Percentiles rank a stretch among this genome's conserved stretches.
Conservation (phyloP, 2,329 filamentous ascomycete species). For the Penicillium corylophilum region DNA sequence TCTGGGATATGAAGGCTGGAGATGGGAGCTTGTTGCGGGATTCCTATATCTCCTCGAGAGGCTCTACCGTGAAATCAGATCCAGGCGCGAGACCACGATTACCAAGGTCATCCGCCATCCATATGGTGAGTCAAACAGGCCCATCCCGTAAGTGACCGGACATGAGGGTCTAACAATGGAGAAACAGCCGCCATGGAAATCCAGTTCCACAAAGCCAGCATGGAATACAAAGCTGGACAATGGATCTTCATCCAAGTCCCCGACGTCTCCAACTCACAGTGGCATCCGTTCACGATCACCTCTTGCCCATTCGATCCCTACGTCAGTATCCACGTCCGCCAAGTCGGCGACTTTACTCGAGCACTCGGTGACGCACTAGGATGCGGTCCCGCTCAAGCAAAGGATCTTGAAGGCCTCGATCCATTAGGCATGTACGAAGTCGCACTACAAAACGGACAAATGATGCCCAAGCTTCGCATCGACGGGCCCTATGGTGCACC, state of each 20-base stretch:
- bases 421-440: slow-evolving; percentile 98
- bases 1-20: slow-evolving; percentile 92
- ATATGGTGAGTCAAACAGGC: slow-evolving; percentile 63
- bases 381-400: slow-evolving; percentile 80
- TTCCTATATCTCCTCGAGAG: slow-evolving; percentile 84
- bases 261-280: slow-evolving; percentile 82
- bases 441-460: slow-evolving; percentile 85
- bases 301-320: slow-evolving; percentile 96
- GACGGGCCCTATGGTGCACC: slow-evolving; percentile 96
- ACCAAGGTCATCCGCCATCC: slow-evolving; percentile 93
- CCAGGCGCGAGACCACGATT: slow-evolving; percentile 80
- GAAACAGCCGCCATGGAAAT: slow-evolving; percentile 85
- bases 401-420: slow-evolving; percentile 87
- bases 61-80: slow-evolving; percentile 85
- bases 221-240: slow-evolving; percentile 97
- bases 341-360: slow-evolving; percentile 94
- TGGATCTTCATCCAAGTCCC: slow-evolving; percentile 97
- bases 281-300: slow-evolving; percentile 99
- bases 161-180: not conserved
- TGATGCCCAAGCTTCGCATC: slow-evolving; percentile 85
- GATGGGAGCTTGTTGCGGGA: slow-evolving; percentile 89
- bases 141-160: not conserved
- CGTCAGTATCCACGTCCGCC: slow-evolving; percentile 88
- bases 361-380: slow-evolving; percentile 95
- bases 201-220: slow-evolving; percentile 92